Conservation (phyloP, 129 eudicot species). For the Flaveria sonorensis region DNA sequence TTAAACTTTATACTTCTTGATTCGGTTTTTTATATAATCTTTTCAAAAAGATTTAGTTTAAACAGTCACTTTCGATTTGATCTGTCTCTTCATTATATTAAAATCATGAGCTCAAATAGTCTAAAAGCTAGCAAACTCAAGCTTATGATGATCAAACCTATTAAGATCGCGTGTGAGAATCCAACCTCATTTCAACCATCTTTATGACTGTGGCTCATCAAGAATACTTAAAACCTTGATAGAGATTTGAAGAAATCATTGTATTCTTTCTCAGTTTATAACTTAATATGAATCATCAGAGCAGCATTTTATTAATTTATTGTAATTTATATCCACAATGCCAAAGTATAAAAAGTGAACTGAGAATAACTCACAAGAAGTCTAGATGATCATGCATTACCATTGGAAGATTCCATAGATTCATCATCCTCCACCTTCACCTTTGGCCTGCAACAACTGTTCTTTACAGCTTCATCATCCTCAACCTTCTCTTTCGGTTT, state of each 20-base stretch:
- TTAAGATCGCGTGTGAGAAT: too few relatives aligned
- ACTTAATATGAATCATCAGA: not conserved
- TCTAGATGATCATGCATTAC: constrained; percentile 26
- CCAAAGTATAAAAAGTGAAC: not conserved
- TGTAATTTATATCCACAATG: not conserved
- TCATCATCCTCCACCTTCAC: constrained; percentile 55
- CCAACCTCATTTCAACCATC: too few relatives aligned
- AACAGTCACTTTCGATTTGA: not conserved
- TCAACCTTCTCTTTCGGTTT: constrained; percentile 42
- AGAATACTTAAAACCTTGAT: not conserved
- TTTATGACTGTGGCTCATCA: not conserved
- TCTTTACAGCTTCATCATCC: constrained; percentile 35
- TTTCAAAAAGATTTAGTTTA: constrained; percentile 20
- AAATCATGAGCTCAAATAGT: not conserved
- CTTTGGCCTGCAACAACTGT: constrained; percentile 55
- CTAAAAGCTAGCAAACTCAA: not conserved
- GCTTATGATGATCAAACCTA: not conserved
- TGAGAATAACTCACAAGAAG: constrained; percentile 6
- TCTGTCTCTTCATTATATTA: not conserved
- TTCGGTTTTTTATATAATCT: constrained; percentile 11
- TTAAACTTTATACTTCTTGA: constrained; percentile 17
- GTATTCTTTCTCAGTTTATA: not conserved
- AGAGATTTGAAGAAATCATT: not conserved
- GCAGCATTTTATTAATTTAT: not conserved
- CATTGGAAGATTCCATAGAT: constrained; percentile 10